Percentiles rank a stretch among this genome's conserved stretches.
These are phyloP conservation scores for Aspergillus taichungensis DNA, from an alignment of 495 filamentous ascomycete genomes.

Conservation along the genomic window DNA sequence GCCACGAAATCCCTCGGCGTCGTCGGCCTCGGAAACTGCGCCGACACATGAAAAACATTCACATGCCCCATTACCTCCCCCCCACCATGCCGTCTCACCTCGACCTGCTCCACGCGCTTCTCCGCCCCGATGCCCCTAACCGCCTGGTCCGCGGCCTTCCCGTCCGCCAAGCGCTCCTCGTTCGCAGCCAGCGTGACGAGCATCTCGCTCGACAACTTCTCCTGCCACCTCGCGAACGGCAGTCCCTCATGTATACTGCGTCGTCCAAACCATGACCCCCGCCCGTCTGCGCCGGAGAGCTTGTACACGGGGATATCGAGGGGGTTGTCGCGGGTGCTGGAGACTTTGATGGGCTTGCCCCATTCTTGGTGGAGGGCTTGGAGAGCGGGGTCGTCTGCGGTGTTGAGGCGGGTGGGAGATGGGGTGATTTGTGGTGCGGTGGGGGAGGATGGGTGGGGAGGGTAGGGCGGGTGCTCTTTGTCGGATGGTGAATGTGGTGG, in stretches of 20 bases:
- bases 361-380: slow-evolving; percentile 65
- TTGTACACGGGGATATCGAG: slow-evolving; percentile 73
- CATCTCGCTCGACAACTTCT: slow-evolving; percentile 39
- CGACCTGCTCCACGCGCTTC: slow-evolving; percentile 51
- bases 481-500: slow-evolving; percentile 8
- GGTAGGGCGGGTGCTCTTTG: slow-evolving; percentile 15
- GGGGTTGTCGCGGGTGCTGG: slow-evolving; percentile 58
- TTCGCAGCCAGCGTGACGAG: slow-evolving; percentile 48
- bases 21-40: slow-evolving; percentile 83
- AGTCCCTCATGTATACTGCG: slow-evolving; percentile 73
- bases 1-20: slow-evolving; percentile 82
- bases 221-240: slow-evolving; percentile 57
- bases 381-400: slow-evolving; percentile 37
- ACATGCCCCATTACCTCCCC: slow-evolving; percentile 19
- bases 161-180: slow-evolving; percentile 45
- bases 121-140: slow-evolving; percentile 82
- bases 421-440: slow-evolving; percentile 37
- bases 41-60: slow-evolving; percentile 72
- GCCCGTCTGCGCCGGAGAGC: slow-evolving; percentile 64
- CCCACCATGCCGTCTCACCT: slow-evolving; percentile 41
- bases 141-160: slow-evolving; percentile 36
- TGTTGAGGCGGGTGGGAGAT: slow-evolving; percentile 43
- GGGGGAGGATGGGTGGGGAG: slow-evolving; percentile 8
- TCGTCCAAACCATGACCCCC: slow-evolving; percentile 83
- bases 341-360: slow-evolving; percentile 73